These are phyloP conservation scores for Phytopythium mirpurense DNA, from an alignment of 352 stramenopile genomes.

Conservation along the genomic window DNA sequence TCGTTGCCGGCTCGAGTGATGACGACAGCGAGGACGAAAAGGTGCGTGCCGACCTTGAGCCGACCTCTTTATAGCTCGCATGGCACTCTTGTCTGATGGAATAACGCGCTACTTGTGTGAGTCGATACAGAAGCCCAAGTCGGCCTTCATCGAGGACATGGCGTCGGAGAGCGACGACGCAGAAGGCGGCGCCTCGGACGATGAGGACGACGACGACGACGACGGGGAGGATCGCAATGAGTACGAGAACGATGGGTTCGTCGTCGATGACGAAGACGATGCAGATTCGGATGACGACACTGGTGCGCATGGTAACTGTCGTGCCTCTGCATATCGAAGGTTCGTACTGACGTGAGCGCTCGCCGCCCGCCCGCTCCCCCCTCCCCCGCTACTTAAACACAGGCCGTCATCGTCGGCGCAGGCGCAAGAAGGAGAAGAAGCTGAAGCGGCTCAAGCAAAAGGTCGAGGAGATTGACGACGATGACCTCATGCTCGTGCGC, in stretches of 20 bases:
- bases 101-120: neutral
- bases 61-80: neutral
- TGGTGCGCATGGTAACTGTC: no score
- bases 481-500: constrained; percentile 86
- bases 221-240: constrained; percentile 84
- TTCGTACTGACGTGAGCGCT: neutral
- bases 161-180: constrained; percentile 85
- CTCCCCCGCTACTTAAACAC: no score
- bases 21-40: constrained; percentile 71
- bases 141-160: constrained; percentile 86
- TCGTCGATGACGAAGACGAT: constrained; percentile 80
- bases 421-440: constrained; percentile 86
- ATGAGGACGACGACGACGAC: constrained; percentile 79
- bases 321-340: neutral
- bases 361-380: no score
- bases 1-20: constrained; percentile 41
- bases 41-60: constrained; percentile 16
- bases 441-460: constrained; percentile 85
- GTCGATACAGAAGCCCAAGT: constrained; percentile 56
- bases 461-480: constrained; percentile 83
- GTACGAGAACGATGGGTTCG: constrained; percentile 88
- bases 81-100: neutral
- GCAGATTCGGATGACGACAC: constrained; percentile 56
- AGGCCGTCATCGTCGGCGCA: constrained; percentile 62
- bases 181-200: constrained; percentile 42